phyloP scores from a whole-genome alignment of 2,329 filamentous ascomycete species.

The Akanthomyces uredinophilus region DNA sequence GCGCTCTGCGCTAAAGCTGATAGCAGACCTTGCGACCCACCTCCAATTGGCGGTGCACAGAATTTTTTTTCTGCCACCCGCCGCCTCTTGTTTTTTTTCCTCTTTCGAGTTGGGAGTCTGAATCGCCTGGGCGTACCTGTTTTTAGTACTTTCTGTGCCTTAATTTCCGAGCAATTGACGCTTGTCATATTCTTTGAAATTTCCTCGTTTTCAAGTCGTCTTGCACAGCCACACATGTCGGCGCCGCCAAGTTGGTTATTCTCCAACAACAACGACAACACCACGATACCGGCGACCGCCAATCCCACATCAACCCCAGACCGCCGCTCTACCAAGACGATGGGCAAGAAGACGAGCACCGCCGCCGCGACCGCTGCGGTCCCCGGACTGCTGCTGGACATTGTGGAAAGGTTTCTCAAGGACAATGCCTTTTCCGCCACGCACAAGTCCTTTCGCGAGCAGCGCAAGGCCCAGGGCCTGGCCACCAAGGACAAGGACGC shows the following conservation, averaged over 20 bases:
- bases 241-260: constrained; percentile 39
- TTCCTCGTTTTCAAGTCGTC: neutral
- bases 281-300: constrained; percentile 19
- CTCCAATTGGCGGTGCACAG: constrained; percentile 7
- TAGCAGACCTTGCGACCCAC: constrained; percentile 7
- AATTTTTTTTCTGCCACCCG: constrained; percentile 12
- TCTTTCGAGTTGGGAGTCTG: neutral
- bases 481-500: constrained; percentile 24
- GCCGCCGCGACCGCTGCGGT: constrained; percentile 29
- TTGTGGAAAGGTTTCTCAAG: constrained; percentile 62
- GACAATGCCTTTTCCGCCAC: constrained; percentile 61
- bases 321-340: constrained; percentile 21
- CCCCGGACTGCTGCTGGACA: constrained; percentile 58
- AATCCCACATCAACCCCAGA: neutral
- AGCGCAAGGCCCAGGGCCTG: constrained; percentile 52
- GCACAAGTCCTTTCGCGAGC: constrained; percentile 32
- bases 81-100: neutral
- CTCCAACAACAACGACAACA: constrained; percentile 33
- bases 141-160: neutral
- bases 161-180: neutral
- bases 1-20: neutral
- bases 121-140: neutral
- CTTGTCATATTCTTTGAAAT: too few relatives aligned
- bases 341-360: constrained; percentile 32
- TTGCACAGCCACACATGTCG: constrained; percentile 26